Evolutionary conservation across 306 rosid species (phyloP), one percentile per base, ranked within the genome.

Genomic region (Inga leiocalycina): DNA sequence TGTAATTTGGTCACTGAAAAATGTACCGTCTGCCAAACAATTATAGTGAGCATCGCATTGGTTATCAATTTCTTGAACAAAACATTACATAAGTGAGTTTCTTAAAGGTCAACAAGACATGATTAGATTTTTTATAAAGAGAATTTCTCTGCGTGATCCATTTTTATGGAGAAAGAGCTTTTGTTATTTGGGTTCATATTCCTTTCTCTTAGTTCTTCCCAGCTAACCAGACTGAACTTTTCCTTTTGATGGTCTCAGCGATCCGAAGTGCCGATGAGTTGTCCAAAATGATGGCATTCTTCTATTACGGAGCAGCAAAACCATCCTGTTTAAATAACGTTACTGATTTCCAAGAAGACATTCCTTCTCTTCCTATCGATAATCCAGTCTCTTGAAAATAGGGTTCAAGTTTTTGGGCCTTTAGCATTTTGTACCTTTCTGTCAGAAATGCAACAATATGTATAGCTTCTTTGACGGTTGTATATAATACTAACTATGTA

Each of bases 281-380:
- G 82, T 93, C 99, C 46, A 92, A 96, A 83, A 88, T 93, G 67
- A 96, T 93, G 98, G 98, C 99, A 27, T 92, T 84, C 91, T 96
- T 90, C 68, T 93, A 92, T 83, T 92, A 84, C 46, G 96, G 99
- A 20, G 97, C 97, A 78, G 92, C 92, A 72, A 91, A 90, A 73
- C 99, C 98, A 24, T 56, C 90, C 52, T 92, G 90, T 85, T 89
- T 93, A 81, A 87, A 83, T 76, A 77, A 48, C 82, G 69, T 62
- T 62, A 72, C 75, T 76, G 85, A 83, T 77, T 49, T 65, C 75
- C 89, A 91, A 83, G 98, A 92, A 85, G 84, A 79, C 49, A 84
- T 93, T 71, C 98, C 98, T 74, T 85, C 93, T 67, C 73, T 90
- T 90, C 79, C 84, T 35, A 37, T 68, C 68, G 76, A 84, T 67